Base-by-base conservation (phyloP, 768 basidiomycete species). In the Trametes villosa region DNA sequence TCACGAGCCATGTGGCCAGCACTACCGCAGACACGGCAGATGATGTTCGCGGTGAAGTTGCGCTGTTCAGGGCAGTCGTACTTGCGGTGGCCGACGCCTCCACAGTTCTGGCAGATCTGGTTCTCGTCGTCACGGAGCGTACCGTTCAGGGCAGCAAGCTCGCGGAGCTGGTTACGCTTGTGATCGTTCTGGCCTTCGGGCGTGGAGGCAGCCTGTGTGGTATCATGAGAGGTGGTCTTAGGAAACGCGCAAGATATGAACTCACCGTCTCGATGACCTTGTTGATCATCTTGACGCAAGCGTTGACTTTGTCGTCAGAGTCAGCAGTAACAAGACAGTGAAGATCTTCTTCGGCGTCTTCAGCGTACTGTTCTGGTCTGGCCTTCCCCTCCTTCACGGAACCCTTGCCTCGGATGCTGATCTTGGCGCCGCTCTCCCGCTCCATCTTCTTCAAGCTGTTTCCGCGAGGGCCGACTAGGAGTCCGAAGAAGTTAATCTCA, bases 371-470 rank as follows among this genome's bases (percentile, higher is more conserved):
- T 74, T 96, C 96, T 52, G 94, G 92, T 65, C 96, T 83, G 44
- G 93, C 92, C 77, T 99, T 99, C 61, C 97, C 97, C 77, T 98
- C 97, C 77, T 99, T 99, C 41, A 98, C 95, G 72, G 92, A 94
- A 40, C 97, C 97, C 77, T 98, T 98, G 57, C 97, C 97, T 63
- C 97, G 86, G 65, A 99, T 99, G 67, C 91, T 94, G 70, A 99
- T 99, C 77, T 98, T 98, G 7, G 97, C 97, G 33, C 97, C 97
- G 70, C 91, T 94, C 69, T 98, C 94, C 59, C 92, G 83, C 76
- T 99, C 97, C 97, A 99, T 99, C 77, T 94, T 96, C 84, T 99
- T 99, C 83, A 98, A 78, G 79, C 96, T 96, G 74, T 99, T 98
- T 46, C 97, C 97, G 70, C 97, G 91, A 70, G 97, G 97, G 38